Evolutionary conservation across 2,329 filamentous ascomycete genomes (phyloP), one percentile per base, ranked within the genome.

Genomic region (Colletotrichum kahawae): DNA sequence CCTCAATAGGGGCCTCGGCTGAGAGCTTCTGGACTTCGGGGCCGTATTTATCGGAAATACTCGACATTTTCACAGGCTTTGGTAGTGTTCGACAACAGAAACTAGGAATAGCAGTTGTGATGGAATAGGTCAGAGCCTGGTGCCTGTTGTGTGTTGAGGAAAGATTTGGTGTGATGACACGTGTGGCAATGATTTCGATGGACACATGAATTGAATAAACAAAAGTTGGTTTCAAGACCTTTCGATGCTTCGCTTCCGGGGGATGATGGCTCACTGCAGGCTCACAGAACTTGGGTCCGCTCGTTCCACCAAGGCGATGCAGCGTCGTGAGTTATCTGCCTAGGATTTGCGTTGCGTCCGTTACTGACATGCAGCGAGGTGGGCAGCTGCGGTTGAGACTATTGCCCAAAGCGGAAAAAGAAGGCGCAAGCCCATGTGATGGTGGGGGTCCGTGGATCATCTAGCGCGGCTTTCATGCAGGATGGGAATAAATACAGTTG

Each of bases 21-120:
- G 67, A 24, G 16, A 74, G 29, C 27, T 56, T 74, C 29, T 74
- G 71, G 21, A 74, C 71, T 18, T 74, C 67, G 10, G 71, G 31
- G 7, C 71, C 60, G n/a, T 74, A 74, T 13, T 43, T 71, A 13
- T 36, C 36, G n/a, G 66, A 48, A 16, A 34, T n/a, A 18, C 24
- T 21, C 21, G 56, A 48, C 66, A 69, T 69, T 4, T 31, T 48
- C 5, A 60, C 62, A 36, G 29, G 18, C 48, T 16, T 51, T 21
- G 16, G 38, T 43, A 12, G n/a, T 24, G 18, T 54, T 29, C 31
- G 24, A 33, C 43, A 36, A 36, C 56, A 33, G 18, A 60, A 60
- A n/a, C 12, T 21, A 31, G 18, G 59, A 6, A 36, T 63, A 16
- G 59, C 18, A 13, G 34, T 10, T 24, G 59, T 21, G 59, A 18